Evolutionary conservation across 257 asterid species (phyloP).

Genomic region (Solanum chilense): DNA sequence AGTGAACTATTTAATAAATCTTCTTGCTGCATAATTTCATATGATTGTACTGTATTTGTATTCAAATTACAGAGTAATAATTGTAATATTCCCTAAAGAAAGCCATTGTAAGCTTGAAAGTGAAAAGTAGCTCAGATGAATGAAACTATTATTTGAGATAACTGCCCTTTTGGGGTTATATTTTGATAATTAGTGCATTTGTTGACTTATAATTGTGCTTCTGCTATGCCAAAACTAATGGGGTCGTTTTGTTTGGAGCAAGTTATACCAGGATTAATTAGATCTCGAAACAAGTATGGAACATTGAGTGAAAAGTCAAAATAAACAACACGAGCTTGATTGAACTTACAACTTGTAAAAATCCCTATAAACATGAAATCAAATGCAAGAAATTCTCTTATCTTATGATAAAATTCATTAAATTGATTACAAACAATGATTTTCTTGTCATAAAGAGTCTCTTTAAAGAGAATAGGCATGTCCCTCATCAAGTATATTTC

Average conservation of each 20-base stretch:
- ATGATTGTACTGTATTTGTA: neutral
- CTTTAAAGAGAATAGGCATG: neutral
- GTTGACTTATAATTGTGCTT: neutral
- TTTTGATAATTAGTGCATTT: neutral
- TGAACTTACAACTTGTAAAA: neutral
- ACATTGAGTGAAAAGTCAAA: neutral
- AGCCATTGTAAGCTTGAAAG: neutral
- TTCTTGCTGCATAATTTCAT: neutral
- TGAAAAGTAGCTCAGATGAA: neutral
- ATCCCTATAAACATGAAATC: neutral
- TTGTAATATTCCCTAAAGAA: neutral
- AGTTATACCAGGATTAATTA: neutral
- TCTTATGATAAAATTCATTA: neutral
- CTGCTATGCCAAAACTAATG: neutral
- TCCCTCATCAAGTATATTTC: neutral
- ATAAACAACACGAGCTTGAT: neutral
- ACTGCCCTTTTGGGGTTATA: neutral
- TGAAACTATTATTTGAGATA: neutral
- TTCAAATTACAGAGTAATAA: neutral
- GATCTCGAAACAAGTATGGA: too few relatives aligned
- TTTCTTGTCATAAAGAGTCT: neutral
- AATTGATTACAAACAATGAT: too few relatives aligned
- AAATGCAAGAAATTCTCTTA: neutral
- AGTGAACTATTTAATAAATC: neutral
- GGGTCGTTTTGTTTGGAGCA: neutral